Evolutionary conservation across 2,329 filamentous ascomycete species (phyloP).

Genomic region (Davidsoniella neocaledoniae): DNA sequence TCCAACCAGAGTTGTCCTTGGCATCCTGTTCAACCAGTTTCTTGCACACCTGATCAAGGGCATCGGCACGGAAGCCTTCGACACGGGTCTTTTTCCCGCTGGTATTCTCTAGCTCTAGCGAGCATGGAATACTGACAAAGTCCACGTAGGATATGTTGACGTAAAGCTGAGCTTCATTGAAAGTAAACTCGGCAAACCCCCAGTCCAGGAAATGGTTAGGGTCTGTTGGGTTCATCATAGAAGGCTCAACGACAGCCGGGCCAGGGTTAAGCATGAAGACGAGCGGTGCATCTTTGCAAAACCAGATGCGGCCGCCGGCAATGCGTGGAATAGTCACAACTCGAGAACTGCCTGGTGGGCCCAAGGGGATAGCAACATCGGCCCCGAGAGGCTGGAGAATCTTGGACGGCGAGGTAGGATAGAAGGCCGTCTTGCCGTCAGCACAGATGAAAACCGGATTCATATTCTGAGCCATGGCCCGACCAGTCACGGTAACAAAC

Average conservation of each 20-base stretch:
- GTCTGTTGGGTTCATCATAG: conserved; percentile 48
- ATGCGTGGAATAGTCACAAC: conserved; percentile 52
- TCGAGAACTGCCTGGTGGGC: conserved; percentile 39
- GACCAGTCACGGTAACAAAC: conserved; percentile 56
- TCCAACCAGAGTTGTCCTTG: conserved; percentile 33
- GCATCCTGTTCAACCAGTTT: conserved; percentile 28
- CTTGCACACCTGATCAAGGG: conserved; percentile 28
- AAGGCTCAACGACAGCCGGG: conserved; percentile 58
- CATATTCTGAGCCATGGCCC: conserved; percentile 40
- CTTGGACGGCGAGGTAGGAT: conserved; percentile 39
- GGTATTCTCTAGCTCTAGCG: conserved; percentile 33
- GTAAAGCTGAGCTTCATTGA: conserved; percentile 42
- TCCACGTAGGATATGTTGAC: conserved; percentile 61
- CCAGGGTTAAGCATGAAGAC: conserved; percentile 56
- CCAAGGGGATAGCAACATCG: conserved; percentile 48
- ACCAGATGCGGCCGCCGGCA: conserved; percentile 57
- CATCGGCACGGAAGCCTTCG: conserved; percentile 30
- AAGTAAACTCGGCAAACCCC: conserved; percentile 56
- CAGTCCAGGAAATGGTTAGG: conserved; percentile 44
- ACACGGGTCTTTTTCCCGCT: conserved; percentile 29
- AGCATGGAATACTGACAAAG: conserved; percentile 52
- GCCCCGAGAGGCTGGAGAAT: conserved; percentile 33
- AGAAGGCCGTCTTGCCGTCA: conserved; percentile 50
- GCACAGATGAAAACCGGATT: conserved; percentile 44
- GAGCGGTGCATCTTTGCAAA: conserved; percentile 41